These are phyloP conservation scores for Anisodus tanguticus DNA, from an alignment of 257 asterid species.

Conservation along the genomic window DNA sequence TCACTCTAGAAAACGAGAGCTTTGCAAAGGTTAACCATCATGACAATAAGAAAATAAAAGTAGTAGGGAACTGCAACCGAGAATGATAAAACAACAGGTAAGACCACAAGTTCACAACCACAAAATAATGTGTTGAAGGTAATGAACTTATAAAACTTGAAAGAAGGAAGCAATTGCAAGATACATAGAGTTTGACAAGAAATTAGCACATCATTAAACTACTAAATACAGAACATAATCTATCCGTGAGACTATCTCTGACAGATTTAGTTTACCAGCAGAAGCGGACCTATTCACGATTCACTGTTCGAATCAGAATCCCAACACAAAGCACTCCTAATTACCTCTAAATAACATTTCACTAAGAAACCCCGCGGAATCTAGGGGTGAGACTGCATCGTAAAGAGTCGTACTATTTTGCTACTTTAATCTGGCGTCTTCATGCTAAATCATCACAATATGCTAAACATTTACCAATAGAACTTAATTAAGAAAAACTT, in stretches of 20 bases:
- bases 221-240: neutral
- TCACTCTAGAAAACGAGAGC: neutral
- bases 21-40: constrained; percentile 15
- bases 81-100: constrained; percentile 11
- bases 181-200: neutral
- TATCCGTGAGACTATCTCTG: neutral
- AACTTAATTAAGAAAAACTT: neutral
- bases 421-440: neutral
- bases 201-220: neutral
- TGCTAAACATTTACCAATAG: neutral
- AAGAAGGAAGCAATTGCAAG: neutral
- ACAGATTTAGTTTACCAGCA: neutral
- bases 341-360: constrained; percentile 6
- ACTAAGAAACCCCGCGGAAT: neutral
- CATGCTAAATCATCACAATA: constrained; percentile 2
- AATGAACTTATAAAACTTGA: constrained; percentile 2
- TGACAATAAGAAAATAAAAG: neutral
- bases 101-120: constrained; percentile 20
- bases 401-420: neutral
- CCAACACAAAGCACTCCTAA: constrained; percentile 5
- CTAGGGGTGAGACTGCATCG: neutral
- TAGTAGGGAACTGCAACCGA: neutral
- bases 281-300: neutral
- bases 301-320: constrained; percentile 8
- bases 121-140: neutral